These are phyloP conservation scores for Beauveria australis DNA, from an alignment of 2,329 filamentous ascomycete genomes.

Conservation along the genomic window DNA sequence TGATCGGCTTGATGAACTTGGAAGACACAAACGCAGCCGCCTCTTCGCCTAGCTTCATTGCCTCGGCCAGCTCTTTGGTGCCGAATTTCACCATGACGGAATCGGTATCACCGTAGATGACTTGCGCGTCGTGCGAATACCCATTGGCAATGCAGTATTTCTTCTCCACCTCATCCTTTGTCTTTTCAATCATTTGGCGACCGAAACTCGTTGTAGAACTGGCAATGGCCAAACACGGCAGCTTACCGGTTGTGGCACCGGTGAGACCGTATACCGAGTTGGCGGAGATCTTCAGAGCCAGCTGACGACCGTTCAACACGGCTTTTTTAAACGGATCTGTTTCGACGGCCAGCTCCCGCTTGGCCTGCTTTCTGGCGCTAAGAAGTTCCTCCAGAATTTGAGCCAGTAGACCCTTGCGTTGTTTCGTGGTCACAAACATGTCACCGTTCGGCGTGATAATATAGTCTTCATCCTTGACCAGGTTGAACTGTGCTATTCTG, in stretches of 20 bases:
- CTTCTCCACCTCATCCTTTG: conserved; percentile 88
- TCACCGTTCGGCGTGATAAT: conserved; percentile 94
- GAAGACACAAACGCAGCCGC: conserved; percentile 80
- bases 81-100: conserved; percentile 99
- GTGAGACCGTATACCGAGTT: conserved; percentile 98
- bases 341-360: conserved; percentile 78
- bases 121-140: conserved; percentile 87
- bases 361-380: conserved; percentile 86
- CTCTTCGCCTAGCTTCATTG: conserved; percentile 94
- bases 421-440: conserved; percentile 79
- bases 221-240: conserved; percentile 90
- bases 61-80: conserved; percentile 72
- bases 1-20: conserved; percentile 95
- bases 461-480: conserved; percentile 89
- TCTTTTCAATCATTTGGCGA: conserved; percentile 97
- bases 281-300: conserved; percentile 92
- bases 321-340: conserved; percentile 97
- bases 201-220: conserved; percentile 96
- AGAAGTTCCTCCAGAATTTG: conserved; percentile 95
- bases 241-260: conserved; percentile 89
- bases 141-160: conserved; percentile 90
- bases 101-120: conserved; percentile 98
- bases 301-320: conserved; percentile 90
- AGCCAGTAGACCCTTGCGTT: conserved; percentile 83
- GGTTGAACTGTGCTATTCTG: conserved; percentile 63